These are phyloP conservation scores for Hyaloscypha finlandica DNA, from an alignment of 495 filamentous ascomycete genomes.

Conservation along the genomic window DNA sequence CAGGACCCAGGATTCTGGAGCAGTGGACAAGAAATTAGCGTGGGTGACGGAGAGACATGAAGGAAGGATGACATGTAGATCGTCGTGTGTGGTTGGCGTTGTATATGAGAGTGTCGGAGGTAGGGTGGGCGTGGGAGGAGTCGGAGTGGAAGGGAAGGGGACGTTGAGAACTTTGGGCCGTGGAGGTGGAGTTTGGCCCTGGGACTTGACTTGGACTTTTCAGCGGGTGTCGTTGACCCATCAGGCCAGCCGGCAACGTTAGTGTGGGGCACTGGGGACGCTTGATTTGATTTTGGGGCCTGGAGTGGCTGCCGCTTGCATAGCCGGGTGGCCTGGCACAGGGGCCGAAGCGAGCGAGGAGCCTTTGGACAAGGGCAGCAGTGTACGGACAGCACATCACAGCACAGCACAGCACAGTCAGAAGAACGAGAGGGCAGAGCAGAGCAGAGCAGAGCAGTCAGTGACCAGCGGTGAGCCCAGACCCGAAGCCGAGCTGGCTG, in stretches of 20 bases:
- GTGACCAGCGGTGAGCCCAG: neutral
- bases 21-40: neutral
- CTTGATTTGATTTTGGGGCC: neutral
- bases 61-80: neutral
- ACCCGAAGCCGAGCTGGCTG: neutral
- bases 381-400: too few relatives aligned
- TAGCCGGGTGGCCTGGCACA: neutral
- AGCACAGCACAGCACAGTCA: neutral
- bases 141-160: neutral
- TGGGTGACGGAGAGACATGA: conserved; percentile 2
- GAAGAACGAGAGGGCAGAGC: neutral
- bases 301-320: neutral
- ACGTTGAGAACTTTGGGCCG: neutral
- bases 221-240: too few relatives aligned
- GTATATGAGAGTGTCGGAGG: neutral
- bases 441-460: neutral
- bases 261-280: neutral
- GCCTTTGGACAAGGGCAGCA: too few relatives aligned
- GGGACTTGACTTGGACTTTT: neutral
- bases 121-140: neutral
- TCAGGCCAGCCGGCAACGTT: too few relatives aligned
- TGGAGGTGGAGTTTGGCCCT: neutral
- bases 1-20: neutral
- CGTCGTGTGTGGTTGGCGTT: neutral
- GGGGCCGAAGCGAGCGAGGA: neutral